Conservation (phyloP, 2,329 filamentous ascomycete species). For the Fusarium oxysporum region DNA sequence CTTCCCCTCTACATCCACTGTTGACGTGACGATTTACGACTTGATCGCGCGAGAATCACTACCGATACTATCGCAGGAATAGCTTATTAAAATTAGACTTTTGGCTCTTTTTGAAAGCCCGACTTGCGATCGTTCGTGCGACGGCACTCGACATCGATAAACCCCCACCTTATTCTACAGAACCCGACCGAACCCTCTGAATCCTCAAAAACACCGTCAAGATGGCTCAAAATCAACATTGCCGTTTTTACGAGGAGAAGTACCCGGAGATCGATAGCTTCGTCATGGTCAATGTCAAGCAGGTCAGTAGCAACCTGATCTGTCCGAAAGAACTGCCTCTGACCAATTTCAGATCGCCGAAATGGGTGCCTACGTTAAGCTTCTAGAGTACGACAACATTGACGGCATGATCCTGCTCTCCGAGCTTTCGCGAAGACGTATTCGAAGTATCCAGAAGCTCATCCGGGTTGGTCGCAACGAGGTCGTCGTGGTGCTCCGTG, state of each 20-base stretch:
- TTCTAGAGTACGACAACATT: slow-evolving; percentile 99
- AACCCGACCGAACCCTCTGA: slow-evolving; percentile 41
- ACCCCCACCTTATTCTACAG: slow-evolving; percentile 48
- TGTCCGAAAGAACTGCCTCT: slow-evolving; percentile 28
- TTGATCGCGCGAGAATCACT: slow-evolving; percentile 33
- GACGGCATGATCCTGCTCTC: slow-evolving; percentile 99
- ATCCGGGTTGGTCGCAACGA: slow-evolving; percentile 98
- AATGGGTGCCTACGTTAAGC: slow-evolving; percentile 99
- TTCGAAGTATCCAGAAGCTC: slow-evolving; percentile 98
- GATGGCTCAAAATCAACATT: slow-evolving; percentile 92
- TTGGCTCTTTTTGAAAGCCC: slow-evolving; percentile 25
- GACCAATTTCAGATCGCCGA: slow-evolving; percentile 81
- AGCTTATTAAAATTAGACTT: slow-evolving; percentile 16
- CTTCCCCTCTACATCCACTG: slow-evolving; percentile 45
- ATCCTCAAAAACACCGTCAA: slow-evolving; percentile 62
- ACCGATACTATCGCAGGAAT: slow-evolving; percentile 1
- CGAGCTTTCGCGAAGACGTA: slow-evolving; percentile 97
- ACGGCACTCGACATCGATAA: slow-evolving; percentile 41
- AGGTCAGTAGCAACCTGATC: slow-evolving; percentile 66
- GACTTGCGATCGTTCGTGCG: slow-evolving; percentile 41
- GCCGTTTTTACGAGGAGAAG: slow-evolving; percentile 97
- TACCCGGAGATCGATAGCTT: slow-evolving; percentile 97
- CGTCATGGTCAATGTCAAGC: slow-evolving; percentile 99
- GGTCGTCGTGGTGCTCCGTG: slow-evolving; percentile 96
- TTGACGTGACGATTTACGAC: slow-evolving; percentile 42